These are phyloP conservation scores for Cyclanthera cordifolia DNA, from an alignment of 306 rosid genomes.

Conservation along the genomic window DNA sequence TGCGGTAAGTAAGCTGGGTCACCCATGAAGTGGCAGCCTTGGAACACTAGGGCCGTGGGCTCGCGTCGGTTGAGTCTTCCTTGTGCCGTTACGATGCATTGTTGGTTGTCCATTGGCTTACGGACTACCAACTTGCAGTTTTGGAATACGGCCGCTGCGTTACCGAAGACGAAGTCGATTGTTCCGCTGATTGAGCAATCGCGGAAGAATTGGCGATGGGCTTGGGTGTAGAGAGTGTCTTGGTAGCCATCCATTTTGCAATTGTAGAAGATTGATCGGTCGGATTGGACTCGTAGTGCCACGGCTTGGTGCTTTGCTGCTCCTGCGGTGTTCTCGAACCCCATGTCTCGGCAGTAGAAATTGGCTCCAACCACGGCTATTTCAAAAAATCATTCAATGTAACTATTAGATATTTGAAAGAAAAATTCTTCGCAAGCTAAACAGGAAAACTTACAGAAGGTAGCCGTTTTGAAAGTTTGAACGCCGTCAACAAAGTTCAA, in stretches of 20 bases:
- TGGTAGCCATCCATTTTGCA: constrained; percentile 21
- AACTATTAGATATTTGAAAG: too few relatives aligned
- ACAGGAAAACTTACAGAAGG: constrained; percentile 32
- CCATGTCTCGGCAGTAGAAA: constrained; percentile 30
- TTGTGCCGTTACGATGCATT: constrained; percentile 32
- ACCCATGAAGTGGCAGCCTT: constrained; percentile 23
- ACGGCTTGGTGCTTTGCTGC: constrained; percentile 23
- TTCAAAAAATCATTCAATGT: too few relatives aligned
- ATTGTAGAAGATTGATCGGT: constrained; percentile 19
- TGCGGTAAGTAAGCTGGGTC: constrained; percentile 7
- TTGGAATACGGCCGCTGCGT: constrained; percentile 13
- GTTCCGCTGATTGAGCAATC: constrained; percentile 20
- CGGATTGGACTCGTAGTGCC: constrained; percentile 18
- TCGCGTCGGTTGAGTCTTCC: constrained; percentile 17
- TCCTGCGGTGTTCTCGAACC: constrained; percentile 26
- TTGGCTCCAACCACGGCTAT: constrained; percentile 32
- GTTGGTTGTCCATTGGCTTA: constrained; percentile 20
- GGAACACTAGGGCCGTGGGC: constrained; percentile 25
- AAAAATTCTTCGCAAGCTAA: too few relatives aligned
- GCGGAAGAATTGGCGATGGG: constrained; percentile 25
- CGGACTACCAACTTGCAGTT: constrained; percentile 28
- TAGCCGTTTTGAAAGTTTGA: constrained; percentile 29
- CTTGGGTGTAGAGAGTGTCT: constrained; percentile 24
- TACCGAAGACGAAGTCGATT: constrained; percentile 24
- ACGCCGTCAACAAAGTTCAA: constrained; percentile 25